A percentile compares a stretch with the other conserved stretches of the same genome.
Evolutionary conservation across 1,139 yeast genomes (phyloP).

Genomic region (Nakaseomyces uthaithaninus): DNA sequence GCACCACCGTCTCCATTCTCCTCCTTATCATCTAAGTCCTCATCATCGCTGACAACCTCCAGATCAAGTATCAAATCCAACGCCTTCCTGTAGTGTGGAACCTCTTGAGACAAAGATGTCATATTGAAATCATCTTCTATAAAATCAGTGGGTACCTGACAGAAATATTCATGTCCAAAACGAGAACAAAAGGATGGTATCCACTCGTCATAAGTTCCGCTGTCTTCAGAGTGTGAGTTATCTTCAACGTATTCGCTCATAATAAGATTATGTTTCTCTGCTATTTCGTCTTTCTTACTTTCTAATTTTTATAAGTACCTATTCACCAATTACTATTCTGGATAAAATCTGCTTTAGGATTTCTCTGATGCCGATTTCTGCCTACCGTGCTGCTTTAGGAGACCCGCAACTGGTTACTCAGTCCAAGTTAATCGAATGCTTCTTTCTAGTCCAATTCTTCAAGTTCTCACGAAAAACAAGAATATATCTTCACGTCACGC

Average conservation of each 20-base stretch:
- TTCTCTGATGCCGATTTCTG: no score
- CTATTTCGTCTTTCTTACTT: neutral
- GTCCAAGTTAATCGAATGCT: no score
- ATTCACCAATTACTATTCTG: no score
- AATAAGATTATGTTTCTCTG: neutral
- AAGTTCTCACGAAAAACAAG: no score
- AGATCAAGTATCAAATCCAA: constrained; percentile 82
- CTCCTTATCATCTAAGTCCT: constrained; percentile 22
- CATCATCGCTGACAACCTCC: constrained; percentile 53
- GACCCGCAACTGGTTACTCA: no score
- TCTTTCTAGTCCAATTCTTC: no score
- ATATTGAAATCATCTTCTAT: constrained; percentile 94
- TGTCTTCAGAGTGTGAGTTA: constrained; percentile 20
- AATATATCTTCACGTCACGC: no score
- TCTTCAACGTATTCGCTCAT: constrained; percentile 8
- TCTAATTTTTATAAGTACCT: neutral
- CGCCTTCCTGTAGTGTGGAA: constrained; percentile 88
- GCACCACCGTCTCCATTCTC: constrained; percentile 8
- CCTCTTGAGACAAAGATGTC: constrained; percentile 78
- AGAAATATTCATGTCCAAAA: constrained; percentile 89
- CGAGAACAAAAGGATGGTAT: constrained; percentile 78
- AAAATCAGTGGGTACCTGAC: constrained; percentile 85
- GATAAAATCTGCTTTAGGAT: no score
- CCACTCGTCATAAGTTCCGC: constrained; percentile 59
- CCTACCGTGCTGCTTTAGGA: no score